Percentiles rank a stretch among this genome's conserved stretches.
phyloP scores from a whole-genome alignment of 768 basidiomycete species.

The Cyathus striatus region DNA sequence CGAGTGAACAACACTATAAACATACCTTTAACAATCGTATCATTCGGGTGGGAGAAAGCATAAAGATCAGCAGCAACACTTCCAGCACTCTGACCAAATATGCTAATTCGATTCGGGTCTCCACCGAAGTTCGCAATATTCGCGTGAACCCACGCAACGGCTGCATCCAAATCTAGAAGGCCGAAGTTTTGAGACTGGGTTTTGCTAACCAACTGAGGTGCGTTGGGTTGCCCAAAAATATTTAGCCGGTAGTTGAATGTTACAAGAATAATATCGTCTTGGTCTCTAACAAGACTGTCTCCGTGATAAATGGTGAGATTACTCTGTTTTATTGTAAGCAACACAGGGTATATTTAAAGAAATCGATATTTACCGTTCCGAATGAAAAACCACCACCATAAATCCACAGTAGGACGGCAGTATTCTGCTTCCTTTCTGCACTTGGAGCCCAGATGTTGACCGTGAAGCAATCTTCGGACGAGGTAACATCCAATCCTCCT shows the following conservation, averaged over 20 bases:
- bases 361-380: constrained; percentile 21
- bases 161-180: constrained; percentile 31
- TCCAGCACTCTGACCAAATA: constrained; percentile 35
- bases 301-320: constrained; percentile 21
- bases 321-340: constrained; percentile 13
- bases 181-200: constrained; percentile 30
- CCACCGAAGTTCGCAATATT: constrained; percentile 44
- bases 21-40: constrained; percentile 22
- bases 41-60: constrained; percentile 26
- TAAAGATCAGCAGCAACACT: constrained; percentile 26
- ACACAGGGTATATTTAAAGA: neutral
- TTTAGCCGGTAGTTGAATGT: constrained; percentile 34
- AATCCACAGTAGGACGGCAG: constrained; percentile 31
- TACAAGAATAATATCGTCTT: constrained; percentile 29
- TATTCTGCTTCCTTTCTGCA: constrained; percentile 20
- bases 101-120: constrained; percentile 28
- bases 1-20: neutral
- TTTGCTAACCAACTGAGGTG: constrained; percentile 24
- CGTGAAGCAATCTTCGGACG: constrained; percentile 29
- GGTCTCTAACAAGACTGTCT: constrained; percentile 22
- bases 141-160: constrained; percentile 41
- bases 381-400: constrained; percentile 32
- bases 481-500: constrained; percentile 18
- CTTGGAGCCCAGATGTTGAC: constrained; percentile 35
- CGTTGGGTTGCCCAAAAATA: constrained; percentile 33